A percentile compares a stretch with the other conserved stretches of the same genome.
phyloP scores from a whole-genome alignment of 495 filamentous ascomycete genomes.

The Cudoniella acicularis region DNA sequence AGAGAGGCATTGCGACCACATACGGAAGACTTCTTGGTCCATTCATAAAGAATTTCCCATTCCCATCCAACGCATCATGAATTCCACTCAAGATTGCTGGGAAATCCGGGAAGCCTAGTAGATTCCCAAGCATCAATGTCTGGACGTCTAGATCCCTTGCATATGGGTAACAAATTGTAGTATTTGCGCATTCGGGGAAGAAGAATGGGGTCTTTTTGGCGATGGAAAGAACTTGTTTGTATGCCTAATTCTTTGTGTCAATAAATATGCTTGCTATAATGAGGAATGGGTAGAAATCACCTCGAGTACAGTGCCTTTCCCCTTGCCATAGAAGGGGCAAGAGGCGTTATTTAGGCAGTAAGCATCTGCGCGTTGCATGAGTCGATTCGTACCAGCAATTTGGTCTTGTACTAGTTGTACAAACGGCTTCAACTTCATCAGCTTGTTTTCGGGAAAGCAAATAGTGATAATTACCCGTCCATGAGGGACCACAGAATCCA shows the following conservation, averaged over 20 bases:
- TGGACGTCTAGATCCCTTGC: background rate
- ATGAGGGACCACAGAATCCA: background rate
- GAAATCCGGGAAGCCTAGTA: background rate
- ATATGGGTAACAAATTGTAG: background rate
- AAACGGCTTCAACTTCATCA: background rate
- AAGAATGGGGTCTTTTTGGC: background rate
- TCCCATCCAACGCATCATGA: background rate
- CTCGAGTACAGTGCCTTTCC: background rate
- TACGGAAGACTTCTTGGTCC: background rate
- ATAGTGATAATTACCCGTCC: background rate
- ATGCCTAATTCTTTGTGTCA: background rate
- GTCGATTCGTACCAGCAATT: background rate
- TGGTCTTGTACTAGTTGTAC: background rate
- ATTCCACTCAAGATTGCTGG: background rate
- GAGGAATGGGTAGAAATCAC: no score
- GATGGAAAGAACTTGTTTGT: background rate
- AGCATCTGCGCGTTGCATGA: background rate
- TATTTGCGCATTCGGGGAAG: background rate
- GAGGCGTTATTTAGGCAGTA: background rate
- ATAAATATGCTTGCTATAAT: no score
- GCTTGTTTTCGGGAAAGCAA: background rate
- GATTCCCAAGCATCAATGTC: background rate
- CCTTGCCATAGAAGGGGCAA: background rate
- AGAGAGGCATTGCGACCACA: background rate
- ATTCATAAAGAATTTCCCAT: background rate